Percentiles rank a stretch among this genome's conserved stretches.
These are phyloP conservation scores for Talaromyces sp. DNA, from an alignment of 2,329 filamentous ascomycete genomes.

Conservation along the genomic window DNA sequence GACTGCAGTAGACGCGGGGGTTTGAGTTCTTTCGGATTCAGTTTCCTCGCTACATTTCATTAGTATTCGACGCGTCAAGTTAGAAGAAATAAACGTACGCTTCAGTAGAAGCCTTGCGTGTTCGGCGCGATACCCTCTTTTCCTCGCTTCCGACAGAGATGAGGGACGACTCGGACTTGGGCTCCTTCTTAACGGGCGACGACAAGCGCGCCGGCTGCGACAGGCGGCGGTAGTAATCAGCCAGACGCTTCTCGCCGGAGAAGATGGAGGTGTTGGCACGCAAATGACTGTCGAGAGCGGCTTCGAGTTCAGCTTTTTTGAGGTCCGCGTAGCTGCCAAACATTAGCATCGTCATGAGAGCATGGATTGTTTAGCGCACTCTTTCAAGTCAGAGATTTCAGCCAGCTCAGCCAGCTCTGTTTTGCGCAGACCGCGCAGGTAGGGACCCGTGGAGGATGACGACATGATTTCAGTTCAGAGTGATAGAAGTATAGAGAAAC, in stretches of 20 bases:
- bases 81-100: constrained; percentile 20
- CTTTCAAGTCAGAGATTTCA: constrained; percentile 64
- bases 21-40: constrained; percentile 40
- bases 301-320: constrained; percentile 77
- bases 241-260: constrained; percentile 61
- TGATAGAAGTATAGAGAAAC: constrained; percentile 18
- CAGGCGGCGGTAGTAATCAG: constrained; percentile 67
- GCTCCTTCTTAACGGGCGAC: constrained; percentile 52
- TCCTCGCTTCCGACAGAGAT: constrained; percentile 28
- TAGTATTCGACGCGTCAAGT: constrained; percentile 18
- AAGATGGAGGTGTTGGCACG: constrained; percentile 65
- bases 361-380: constrained; percentile 55
- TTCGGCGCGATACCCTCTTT: constrained; percentile 34
- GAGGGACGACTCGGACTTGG: constrained; percentile 35
- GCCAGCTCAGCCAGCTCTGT: constrained; percentile 72
- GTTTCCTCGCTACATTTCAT: constrained; percentile 23
- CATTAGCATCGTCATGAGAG: not conserved
- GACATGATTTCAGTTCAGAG: constrained; percentile 26
- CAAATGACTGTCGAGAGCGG: constrained; percentile 69
- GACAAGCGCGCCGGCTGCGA: constrained; percentile 33
- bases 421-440: constrained; percentile 80
- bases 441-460: constrained; percentile 66
- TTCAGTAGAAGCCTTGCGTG: constrained; percentile 43
- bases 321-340: constrained; percentile 61
- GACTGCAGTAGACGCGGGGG: constrained; percentile 50